A percentile compares a stretch with the other conserved stretches of the same genome.
These are phyloP conservation scores for Saccharomyces hybrid DNA, from an alignment of 1,139 yeast genomes.

Conservation along the genomic window DNA sequence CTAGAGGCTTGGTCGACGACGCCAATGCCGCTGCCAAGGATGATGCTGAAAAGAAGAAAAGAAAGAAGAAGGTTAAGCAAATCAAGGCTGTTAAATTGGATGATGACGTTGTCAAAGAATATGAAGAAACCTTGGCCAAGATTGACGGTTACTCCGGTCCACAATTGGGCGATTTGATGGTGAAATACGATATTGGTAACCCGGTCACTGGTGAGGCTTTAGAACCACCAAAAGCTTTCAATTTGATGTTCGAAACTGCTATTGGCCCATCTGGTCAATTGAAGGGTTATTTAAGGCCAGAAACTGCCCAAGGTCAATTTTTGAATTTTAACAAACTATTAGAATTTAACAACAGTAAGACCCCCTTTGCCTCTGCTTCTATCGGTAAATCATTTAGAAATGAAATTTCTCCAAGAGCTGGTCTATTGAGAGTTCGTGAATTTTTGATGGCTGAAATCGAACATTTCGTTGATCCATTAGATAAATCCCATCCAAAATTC, in stretches of 20 bases:
- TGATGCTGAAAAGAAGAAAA: constrained; percentile 66
- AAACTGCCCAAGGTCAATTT: constrained; percentile 99
- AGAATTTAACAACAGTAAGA: constrained; percentile 90
- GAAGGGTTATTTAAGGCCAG: constrained; percentile 95
- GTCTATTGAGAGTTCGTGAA: constrained; percentile 95
- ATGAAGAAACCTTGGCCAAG: constrained; percentile 73
- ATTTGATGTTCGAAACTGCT: constrained; percentile 98
- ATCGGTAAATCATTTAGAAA: constrained; percentile 98
- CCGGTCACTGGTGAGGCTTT: constrained; percentile 84
- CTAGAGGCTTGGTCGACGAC: constrained; percentile 63
- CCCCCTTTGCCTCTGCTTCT: constrained; percentile 99
- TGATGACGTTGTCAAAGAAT: constrained; percentile 69
- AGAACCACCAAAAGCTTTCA: constrained; percentile 90
- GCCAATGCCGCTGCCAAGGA: constrained; percentile 58
- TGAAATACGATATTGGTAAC: constrained; percentile 72
- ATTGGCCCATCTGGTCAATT: constrained; percentile 97
- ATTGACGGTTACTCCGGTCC: constrained; percentile 95
- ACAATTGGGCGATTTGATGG: constrained; percentile 82
- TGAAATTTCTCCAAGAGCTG: constrained; percentile 97
- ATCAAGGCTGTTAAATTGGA: constrained; percentile 82
- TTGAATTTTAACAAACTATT: constrained; percentile 87
- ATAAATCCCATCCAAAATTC: constrained; percentile 79
- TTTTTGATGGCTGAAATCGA: constrained; percentile 99
- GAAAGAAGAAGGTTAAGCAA: constrained; percentile 96
- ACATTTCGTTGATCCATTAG: constrained; percentile 90